These are phyloP conservation scores for Pythium brachiatum DNA, from an alignment of 352 stramenopile species.

Conservation along the genomic window DNA sequence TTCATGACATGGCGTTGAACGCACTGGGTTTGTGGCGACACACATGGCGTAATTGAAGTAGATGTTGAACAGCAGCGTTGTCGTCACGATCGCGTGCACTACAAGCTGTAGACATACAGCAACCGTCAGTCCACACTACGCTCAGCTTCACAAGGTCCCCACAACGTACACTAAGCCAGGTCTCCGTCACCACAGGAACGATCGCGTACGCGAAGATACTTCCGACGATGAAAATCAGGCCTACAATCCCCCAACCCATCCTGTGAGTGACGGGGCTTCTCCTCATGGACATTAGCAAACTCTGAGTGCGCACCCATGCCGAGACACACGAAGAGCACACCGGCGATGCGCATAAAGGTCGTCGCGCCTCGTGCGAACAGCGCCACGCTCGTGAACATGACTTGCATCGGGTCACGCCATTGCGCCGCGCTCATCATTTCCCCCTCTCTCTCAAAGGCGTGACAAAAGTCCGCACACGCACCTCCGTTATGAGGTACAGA, in stretches of 20 bases:
- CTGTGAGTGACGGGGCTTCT: background rate
- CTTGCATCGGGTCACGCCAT: conserved; percentile 29
- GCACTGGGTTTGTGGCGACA: conserved; percentile 33
- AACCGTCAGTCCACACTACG: background rate
- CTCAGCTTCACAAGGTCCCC: background rate
- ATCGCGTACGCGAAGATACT: conserved; percentile 30
- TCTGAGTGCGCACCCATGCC: conserved; percentile 23
- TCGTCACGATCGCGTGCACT: conserved; percentile 10
- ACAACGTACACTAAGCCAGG: background rate
- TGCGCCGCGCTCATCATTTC: conserved; percentile 13
- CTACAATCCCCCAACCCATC: conserved; percentile 1
- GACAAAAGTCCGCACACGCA: too few species aligned
- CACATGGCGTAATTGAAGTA: conserved; percentile 46
- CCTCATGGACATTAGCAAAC: background rate
- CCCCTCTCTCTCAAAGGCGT: background rate
- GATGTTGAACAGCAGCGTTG: conserved; percentile 27
- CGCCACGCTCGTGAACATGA: conserved; percentile 19
- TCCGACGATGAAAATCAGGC: conserved; percentile 26
- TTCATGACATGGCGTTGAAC: background rate
- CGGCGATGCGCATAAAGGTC: conserved; percentile 23
- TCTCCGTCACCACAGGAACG: conserved; percentile 22
- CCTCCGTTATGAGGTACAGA: too few species aligned
- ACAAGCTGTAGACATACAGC: background rate
- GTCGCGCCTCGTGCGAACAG: conserved; percentile 23
- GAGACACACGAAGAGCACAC: conserved; percentile 21